Percentiles rank a stretch among this genome's conserved stretches.
Conservation (phyloP, 768 basidiomycete species). For the Suillus hirtellus region DNA sequence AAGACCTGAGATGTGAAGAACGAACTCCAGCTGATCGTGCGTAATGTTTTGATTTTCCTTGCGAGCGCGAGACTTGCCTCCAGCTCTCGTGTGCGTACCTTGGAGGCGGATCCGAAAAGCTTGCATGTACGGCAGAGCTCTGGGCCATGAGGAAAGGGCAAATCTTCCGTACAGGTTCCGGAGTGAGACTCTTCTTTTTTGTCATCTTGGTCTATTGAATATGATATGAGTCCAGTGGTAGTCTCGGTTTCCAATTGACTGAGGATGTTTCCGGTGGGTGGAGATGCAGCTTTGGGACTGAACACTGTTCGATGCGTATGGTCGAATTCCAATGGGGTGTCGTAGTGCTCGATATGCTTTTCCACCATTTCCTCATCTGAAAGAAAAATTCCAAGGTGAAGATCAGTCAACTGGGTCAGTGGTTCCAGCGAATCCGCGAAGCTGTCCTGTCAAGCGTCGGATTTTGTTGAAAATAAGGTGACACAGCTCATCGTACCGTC, state of each 20-base stretch:
- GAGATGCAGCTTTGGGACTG: conserved; percentile 10
- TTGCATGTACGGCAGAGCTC: conserved; percentile 40
- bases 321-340: conserved; percentile 25
- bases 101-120: conserved; percentile 22
- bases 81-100: conserved; percentile 46
- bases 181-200: background rate
- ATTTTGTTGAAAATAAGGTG: conserved; percentile 12
- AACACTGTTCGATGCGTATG: conserved; percentile 16
- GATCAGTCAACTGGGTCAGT: conserved; percentile 45
- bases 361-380: conserved; percentile 54
- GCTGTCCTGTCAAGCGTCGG: conserved; percentile 33
- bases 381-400: conserved; percentile 65
- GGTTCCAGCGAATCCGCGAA: conserved; percentile 47
- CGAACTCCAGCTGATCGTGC: conserved; percentile 53
- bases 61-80: conserved; percentile 48
- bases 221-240: conserved; percentile 23
- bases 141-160: conserved; percentile 33
- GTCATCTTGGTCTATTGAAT: conserved; percentile 21
- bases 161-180: conserved; percentile 10
- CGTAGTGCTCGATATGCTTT: conserved; percentile 38
- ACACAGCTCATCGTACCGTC: conserved; percentile 44
- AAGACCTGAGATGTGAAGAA: conserved; percentile 36
- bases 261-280: conserved; percentile 16
- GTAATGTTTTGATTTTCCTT: conserved; percentile 42
- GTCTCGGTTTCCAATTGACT: conserved; percentile 27